phyloP scores from a whole-genome alignment of 2,329 filamentous ascomycete species.

The Cryphonectria naterciae region DNA sequence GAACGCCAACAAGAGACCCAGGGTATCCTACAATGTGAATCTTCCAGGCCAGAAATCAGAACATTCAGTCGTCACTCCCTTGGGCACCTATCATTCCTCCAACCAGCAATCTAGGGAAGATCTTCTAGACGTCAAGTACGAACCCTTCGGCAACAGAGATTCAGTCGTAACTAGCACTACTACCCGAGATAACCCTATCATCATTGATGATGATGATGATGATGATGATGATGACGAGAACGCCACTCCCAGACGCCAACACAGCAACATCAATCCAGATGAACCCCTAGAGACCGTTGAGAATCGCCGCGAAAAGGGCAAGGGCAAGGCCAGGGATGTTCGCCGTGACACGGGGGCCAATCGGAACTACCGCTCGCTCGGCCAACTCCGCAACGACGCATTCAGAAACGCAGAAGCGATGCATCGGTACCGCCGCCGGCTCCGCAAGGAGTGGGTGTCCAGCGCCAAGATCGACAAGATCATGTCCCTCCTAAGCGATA shows the following conservation, averaged over 20 bases:
- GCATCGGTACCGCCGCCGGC: conserved; percentile 34
- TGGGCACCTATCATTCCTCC: background rate
- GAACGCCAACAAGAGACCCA: background rate
- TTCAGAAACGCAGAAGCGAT: conserved; percentile 34
- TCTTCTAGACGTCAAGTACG: background rate
- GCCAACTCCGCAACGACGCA: conserved; percentile 35
- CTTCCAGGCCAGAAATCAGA: background rate
- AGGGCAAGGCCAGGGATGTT: background rate
- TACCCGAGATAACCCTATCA: background rate
- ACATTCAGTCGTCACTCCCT: background rate
- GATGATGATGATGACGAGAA: background rate
- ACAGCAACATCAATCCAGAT: background rate
- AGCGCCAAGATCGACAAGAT: conserved; percentile 40
- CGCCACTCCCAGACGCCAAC: background rate
- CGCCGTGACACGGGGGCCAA: background rate
- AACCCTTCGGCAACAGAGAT: background rate
- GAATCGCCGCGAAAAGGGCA: background rate
- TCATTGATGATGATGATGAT: background rate
- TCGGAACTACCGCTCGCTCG: background rate
- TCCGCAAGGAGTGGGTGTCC: conserved; percentile 36
- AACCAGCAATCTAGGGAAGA: background rate
- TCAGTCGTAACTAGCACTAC: background rate
- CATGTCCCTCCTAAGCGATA: conserved; percentile 36
- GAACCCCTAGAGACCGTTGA: background rate
- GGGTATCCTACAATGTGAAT: background rate